These are phyloP conservation scores for Clarireedia monteithiana DNA, from an alignment of 2,329 filamentous ascomycete genomes.

Conservation along the genomic window DNA sequence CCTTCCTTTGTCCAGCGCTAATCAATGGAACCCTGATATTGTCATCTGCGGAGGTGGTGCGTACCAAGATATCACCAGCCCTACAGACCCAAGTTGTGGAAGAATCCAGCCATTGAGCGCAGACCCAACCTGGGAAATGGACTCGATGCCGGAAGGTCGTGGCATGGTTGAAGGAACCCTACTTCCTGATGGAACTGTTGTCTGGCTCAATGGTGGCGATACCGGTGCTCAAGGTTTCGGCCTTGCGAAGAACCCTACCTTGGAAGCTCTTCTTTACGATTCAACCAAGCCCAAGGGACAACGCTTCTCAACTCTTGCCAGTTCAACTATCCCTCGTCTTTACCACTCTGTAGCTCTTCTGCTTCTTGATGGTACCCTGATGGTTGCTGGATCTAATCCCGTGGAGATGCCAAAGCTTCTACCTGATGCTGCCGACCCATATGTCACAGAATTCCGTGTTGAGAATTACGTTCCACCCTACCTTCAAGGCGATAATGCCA, in stretches of 20 bases:
- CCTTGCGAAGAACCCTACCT: conserved; percentile 44
- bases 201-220: conserved; percentile 52
- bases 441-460: conserved; percentile 52
- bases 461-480: conserved; percentile 56
- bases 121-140: conserved; percentile 46
- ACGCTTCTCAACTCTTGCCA: conserved; percentile 39
- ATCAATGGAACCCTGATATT: conserved; percentile 45
- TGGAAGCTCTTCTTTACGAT: conserved; percentile 51
- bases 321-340: conserved; percentile 39
- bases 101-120: conserved; percentile 43
- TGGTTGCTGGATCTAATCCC: conserved; percentile 53
- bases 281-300: conserved; percentile 41
- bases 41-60: conserved; percentile 52
- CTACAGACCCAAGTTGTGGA: conserved; percentile 51
- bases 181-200: conserved; percentile 51
- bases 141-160: conserved; percentile 49
- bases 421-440: conserved; percentile 38
- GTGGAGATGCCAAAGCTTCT: conserved; percentile 47
- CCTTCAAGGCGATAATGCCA: conserved; percentile 42
- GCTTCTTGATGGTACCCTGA: conserved; percentile 50
- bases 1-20: conserved; percentile 43
- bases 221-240: conserved; percentile 53
- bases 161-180: conserved; percentile 54
- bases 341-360: conserved; percentile 55
- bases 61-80: conserved; percentile 50